These are phyloP conservation scores for Steccherinum ochraceum DNA, from an alignment of 768 basidiomycete genomes.

Conservation along the genomic window DNA sequence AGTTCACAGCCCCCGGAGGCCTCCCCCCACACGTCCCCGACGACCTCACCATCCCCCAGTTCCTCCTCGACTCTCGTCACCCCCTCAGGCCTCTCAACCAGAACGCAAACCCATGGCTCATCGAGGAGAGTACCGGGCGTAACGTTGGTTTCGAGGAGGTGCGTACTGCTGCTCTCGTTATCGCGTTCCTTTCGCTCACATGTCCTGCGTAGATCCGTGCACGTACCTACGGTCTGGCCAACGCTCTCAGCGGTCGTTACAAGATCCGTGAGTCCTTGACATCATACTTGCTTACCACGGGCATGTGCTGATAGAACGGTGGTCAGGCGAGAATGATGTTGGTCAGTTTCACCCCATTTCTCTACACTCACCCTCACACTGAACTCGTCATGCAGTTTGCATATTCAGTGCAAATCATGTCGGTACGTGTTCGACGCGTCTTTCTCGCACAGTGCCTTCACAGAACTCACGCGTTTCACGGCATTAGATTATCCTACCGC, in stretches of 20 bases:
- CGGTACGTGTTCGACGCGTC: constrained; percentile 13
- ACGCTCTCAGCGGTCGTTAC: constrained; percentile 36
- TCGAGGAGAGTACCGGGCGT: constrained; percentile 45
- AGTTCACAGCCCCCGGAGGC: constrained; percentile 16
- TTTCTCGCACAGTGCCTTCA: too few relatives aligned
- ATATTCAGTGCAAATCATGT: constrained; percentile 52
- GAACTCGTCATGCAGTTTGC: constrained; percentile 36
- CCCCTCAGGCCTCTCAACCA: constrained; percentile 32
- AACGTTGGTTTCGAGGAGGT: constrained; percentile 37
- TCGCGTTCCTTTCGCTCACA: not conserved
- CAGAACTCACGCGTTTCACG: not conserved
- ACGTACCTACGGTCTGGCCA: constrained; percentile 43
- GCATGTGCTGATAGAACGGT: not conserved
- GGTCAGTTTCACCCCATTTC: constrained; percentile 29
- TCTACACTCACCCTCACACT: not conserved
- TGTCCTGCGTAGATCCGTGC: constrained; percentile 31
- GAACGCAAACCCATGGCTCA: constrained; percentile 35
- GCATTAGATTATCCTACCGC: constrained; percentile 17
- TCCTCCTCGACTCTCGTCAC: constrained; percentile 41
- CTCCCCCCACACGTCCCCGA: constrained; percentile 38
- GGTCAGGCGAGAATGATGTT: constrained; percentile 40
- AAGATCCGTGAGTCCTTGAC: constrained; percentile 31
- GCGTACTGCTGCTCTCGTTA: not conserved
- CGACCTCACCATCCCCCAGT: constrained; percentile 47
- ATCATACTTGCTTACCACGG: not conserved